Evolutionary conservation across 2,329 filamentous ascomycete species (phyloP).

Genomic region (Cephalotrichum gorgonifer): DNA sequence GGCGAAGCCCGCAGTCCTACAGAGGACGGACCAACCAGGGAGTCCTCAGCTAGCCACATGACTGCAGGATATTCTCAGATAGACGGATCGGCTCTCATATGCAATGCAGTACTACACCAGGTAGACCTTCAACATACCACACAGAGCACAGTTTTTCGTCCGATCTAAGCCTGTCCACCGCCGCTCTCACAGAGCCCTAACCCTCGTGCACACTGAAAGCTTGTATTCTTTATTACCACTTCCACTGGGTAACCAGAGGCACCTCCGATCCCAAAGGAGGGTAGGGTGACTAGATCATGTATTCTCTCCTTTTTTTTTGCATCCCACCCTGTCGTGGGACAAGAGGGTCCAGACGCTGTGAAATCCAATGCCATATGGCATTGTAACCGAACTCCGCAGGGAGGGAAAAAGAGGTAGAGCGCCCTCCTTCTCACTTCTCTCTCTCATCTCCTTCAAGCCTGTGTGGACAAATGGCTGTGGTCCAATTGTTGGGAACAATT

Average conservation of each 20-base stretch:
- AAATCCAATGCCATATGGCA: not conserved
- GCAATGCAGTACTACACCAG: not conserved
- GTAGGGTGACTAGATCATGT: too few species aligned
- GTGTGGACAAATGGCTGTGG: too few species aligned
- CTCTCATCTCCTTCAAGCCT: too few species aligned
- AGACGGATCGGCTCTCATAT: too few species aligned
- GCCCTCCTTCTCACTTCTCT: too few species aligned
- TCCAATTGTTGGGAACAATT: too few species aligned
- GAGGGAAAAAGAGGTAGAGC: too few species aligned
- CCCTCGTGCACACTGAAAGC: not conserved
- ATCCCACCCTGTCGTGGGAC: not conserved
- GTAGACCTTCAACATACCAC: not conserved
- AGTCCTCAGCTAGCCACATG: too few species aligned
- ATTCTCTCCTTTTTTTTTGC: too few species aligned
- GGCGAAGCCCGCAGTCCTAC: not conserved
- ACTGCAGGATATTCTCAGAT: too few species aligned
- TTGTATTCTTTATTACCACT: not conserved
- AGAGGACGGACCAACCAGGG: too few species aligned
- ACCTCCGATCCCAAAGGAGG: not conserved
- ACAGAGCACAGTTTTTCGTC: not conserved
- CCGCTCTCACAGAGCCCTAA: not conserved
- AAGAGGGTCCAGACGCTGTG: not conserved
- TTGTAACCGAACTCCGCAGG: not conserved
- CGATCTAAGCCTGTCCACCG: not conserved
- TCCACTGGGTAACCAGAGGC: not conserved